phyloP scores from a whole-genome alignment of 768 basidiomycete genomes.

The Leccinum arenicola region DNA sequence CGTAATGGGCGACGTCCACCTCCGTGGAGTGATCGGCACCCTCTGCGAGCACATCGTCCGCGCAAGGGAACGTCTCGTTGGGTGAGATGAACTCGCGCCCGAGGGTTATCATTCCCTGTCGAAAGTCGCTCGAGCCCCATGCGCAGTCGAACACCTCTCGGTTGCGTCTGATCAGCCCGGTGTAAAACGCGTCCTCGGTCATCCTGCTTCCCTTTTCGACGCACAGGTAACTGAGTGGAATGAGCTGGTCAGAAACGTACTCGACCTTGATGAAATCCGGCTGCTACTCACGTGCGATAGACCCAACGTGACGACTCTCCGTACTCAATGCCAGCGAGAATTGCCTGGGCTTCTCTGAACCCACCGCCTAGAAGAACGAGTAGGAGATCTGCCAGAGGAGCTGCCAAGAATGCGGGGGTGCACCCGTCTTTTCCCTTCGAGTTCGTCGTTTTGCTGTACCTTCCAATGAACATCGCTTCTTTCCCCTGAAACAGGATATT shows the following conservation, averaged over 20 bases:
- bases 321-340: background rate
- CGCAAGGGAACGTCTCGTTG: slow-evolving; percentile 1
- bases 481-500: slow-evolving; percentile 2
- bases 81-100: slow-evolving; percentile 4
- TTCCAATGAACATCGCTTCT: background rate
- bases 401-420: background rate
- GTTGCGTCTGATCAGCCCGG: background rate
- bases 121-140: slow-evolving; percentile 3
- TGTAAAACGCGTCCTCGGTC: background rate
- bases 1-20: slow-evolving; percentile 1
- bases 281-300: background rate
- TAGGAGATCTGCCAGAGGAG: background rate
- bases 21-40: slow-evolving; percentile 1
- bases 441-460: slow-evolving; percentile 10
- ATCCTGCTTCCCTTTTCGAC: background rate
- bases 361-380: background rate
- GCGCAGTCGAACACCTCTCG: background rate
- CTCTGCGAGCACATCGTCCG: slow-evolving; percentile 1
- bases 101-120: slow-evolving; percentile 5
- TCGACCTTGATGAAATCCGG: too few species aligned
- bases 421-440: background rate
- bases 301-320: background rate
- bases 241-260: background rate
- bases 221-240: slow-evolving; percentile 4
- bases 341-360: slow-evolving; percentile 4